These are phyloP conservation scores for Ophiocordyceps robertsii DNA, from an alignment of 2,329 filamentous ascomycete genomes.

Conservation along the genomic window DNA sequence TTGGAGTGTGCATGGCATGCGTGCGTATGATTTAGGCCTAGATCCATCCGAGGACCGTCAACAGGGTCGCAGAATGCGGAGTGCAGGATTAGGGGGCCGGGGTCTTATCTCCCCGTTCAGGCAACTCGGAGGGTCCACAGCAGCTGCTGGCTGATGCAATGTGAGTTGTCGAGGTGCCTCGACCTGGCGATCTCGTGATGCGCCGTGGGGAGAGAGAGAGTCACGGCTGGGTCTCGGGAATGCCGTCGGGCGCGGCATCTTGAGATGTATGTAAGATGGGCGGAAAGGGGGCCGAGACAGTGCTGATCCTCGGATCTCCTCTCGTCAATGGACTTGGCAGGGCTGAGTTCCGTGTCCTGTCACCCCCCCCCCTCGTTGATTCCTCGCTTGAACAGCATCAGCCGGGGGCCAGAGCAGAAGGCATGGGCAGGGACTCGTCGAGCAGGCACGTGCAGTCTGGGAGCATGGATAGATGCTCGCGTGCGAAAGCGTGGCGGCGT, in stretches of 20 bases:
- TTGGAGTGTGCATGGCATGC: neutral
- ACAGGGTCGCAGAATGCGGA: neutral
- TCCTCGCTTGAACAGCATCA: too few species aligned
- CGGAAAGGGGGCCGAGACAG: neutral
- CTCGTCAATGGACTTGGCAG: neutral
- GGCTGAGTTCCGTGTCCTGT: too few species aligned
- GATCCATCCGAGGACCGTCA: neutral
- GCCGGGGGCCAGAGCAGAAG: too few species aligned
- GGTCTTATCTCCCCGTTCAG: neutral
- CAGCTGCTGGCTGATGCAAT: neutral
- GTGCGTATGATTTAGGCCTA: neutral
- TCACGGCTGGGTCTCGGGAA: neutral
- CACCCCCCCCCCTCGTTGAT: too few species aligned
- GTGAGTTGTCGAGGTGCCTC: neutral
- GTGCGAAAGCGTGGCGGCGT: too few species aligned
- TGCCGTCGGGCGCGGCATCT: neutral
- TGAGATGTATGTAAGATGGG: neutral
- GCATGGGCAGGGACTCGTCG: too few species aligned
- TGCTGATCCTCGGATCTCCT: neutral
- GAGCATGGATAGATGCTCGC: too few species aligned
- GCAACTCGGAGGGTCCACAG: neutral
- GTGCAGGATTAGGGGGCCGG: neutral
- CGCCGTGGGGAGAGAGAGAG: neutral
- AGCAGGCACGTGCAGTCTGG: too few species aligned
- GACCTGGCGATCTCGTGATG: neutral